Evolutionary conservation across 495 filamentous ascomycete species (phyloP).

Genomic region (Durotheca rogersii): DNA sequence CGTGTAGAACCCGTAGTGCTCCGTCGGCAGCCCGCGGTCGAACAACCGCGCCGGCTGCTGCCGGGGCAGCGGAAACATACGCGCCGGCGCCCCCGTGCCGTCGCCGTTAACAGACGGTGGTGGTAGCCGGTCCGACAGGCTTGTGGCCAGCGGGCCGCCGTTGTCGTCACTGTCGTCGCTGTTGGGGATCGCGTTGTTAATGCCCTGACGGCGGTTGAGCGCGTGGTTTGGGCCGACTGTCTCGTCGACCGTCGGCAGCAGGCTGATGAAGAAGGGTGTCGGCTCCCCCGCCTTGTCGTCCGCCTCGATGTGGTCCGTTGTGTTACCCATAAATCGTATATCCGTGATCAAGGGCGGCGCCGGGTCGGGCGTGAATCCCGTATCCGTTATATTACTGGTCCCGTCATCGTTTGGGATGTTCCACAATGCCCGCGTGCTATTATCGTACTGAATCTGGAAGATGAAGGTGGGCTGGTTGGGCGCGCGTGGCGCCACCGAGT

Average conservation of each 20-base stretch:
- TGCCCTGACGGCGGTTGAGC: slow-evolving; percentile 39
- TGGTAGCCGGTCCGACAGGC: slow-evolving; percentile 58
- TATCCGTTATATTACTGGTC: slow-evolving; percentile 16
- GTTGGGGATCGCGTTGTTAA: slow-evolving; percentile 21
- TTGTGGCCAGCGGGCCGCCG: slow-evolving; percentile 15
- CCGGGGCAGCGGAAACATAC: slow-evolving; percentile 63
- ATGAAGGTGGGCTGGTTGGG: slow-evolving; percentile 73
- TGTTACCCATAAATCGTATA: slow-evolving; percentile 76
- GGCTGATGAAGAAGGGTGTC: slow-evolving; percentile 67
- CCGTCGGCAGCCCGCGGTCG: slow-evolving; percentile 72
- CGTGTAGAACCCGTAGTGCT: slow-evolving; percentile 93
- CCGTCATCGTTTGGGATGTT: slow-evolving; percentile 35
- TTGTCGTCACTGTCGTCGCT: slow-evolving; percentile 2
- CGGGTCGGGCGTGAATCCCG: slow-evolving; percentile 58
- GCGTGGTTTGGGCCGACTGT: slow-evolving; percentile 38
- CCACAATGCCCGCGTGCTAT: slow-evolving; percentile 58
- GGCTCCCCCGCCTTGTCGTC: slow-evolving; percentile 64
- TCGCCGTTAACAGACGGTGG: slow-evolving; percentile 60
- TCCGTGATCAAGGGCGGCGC: slow-evolving; percentile 66
- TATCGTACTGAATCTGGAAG: slow-evolving; percentile 76
- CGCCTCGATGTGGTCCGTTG: slow-evolving; percentile 66
- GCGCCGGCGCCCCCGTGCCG: slow-evolving; percentile 69
- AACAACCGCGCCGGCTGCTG: slow-evolving; percentile 85
- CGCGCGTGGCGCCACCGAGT: slow-evolving; percentile 57
- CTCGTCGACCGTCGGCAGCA: slow-evolving; percentile 40